Evolutionary conservation across 1,284 basidiomycete genomes (phyloP), one percentile per base, ranked within the genome.

Genomic region (Gymnopus androsaceus): DNA sequence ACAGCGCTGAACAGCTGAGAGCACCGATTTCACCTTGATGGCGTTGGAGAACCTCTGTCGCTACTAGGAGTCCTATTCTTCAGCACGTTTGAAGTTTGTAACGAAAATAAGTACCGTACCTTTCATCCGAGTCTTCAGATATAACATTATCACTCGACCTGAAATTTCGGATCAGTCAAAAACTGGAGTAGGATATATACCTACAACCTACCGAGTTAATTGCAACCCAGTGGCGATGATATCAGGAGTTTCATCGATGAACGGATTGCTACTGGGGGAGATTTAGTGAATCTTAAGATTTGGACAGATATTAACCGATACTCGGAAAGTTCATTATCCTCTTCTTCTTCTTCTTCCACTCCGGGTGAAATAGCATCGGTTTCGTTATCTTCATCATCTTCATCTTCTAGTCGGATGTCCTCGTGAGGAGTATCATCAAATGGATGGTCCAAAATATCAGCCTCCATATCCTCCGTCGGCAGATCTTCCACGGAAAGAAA

Each of bases 401-500:
- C 41, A 19, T 53, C 41, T 27, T 53, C 48, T 28, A 23, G 21
- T n/a, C 28, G 48, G n/a, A n/a, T 50, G n/a, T 50, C 8, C 15
- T 50, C 48, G 8, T 1, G 40, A 44, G 51, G 37, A 9, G 37
- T 40, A 31, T 42, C 49, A 40, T 40, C 37, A 41, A 42, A 51
- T 23, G 50, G 41, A 14, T 31, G 38, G 8, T 51, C 48, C 23
- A 25, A 4, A n/a, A 54, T 33, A 25, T 53, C 51, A 28, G 54
- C 50, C 23, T 48, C 57, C 27, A 17, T 28, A n/a, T 51, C 49
- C 30, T 52, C 48, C 12, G 56, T 25, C 14, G 65, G 66, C 21
- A 56, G 15, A 11, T 68, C 65, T 5, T 69, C 70, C 34, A 45
- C 30, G 1, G 53, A 44, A n/a, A 61, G 45, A 21, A 61, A 41